A percentile compares a stretch with the other conserved stretches of the same genome.
These are phyloP conservation scores for Coniferiporia weirii DNA, from an alignment of 1,284 basidiomycete species.

Conservation along the genomic window DNA sequence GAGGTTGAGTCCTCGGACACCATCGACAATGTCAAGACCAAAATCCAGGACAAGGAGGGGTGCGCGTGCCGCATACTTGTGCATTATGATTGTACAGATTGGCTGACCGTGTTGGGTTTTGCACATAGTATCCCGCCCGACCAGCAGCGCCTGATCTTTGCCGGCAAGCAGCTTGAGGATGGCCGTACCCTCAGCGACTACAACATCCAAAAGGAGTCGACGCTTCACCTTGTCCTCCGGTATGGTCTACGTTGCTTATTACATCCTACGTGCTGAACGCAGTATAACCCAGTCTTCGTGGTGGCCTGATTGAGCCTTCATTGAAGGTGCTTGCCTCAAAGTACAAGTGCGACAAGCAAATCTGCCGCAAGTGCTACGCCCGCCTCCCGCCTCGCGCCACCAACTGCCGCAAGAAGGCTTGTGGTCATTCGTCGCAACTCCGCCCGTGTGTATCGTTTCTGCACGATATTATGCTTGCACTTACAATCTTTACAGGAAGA, in stretches of 20 bases:
- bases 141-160: slow-evolving; percentile 93
- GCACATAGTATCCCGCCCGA: slow-evolving; percentile 76
- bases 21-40: slow-evolving; percentile 90
- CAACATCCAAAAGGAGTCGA: slow-evolving; percentile 99
- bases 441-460: slow-evolving; percentile 66
- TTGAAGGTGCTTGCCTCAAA: slow-evolving; percentile 94
- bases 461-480: background rate
- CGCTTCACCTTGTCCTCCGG: slow-evolving; percentile 95
- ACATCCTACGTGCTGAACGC: background rate
- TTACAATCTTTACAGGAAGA: slow-evolving; percentile 52
- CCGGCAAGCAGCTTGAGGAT: slow-evolving; percentile 95
- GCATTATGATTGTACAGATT: background rate
- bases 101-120: background rate
- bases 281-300: slow-evolving; percentile 69
- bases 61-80: slow-evolving; percentile 30
- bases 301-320: slow-evolving; percentile 98
- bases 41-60: slow-evolving; percentile 93
- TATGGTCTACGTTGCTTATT: slow-evolving; percentile 31
- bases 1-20: slow-evolving; percentile 97
- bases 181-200: slow-evolving; percentile 93
- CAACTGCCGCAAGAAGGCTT: slow-evolving; percentile 94
- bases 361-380: slow-evolving; percentile 99
- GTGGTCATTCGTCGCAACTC: slow-evolving; percentile 93
- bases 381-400: slow-evolving; percentile 98
- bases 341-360: slow-evolving; percentile 98